Evolutionary conservation across 1,284 basidiomycete species (phyloP).

Genomic region (Puccinia brachypodii): DNA sequence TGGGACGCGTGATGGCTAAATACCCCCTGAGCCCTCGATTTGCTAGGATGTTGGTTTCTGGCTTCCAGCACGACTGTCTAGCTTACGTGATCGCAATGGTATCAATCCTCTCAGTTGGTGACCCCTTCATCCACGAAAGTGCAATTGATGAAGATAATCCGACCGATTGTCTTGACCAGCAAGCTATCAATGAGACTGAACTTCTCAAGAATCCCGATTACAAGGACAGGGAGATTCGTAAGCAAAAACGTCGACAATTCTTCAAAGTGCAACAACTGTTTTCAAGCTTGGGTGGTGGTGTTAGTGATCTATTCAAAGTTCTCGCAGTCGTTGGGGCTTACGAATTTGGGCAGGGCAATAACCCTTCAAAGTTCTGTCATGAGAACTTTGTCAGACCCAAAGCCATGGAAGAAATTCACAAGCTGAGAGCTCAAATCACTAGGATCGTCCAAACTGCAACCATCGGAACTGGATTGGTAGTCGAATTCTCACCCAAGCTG

Average conservation of each 20-base stretch:
- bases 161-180: slow-evolving; percentile 65
- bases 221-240: slow-evolving; percentile 71
- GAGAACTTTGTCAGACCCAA: slow-evolving; percentile 71
- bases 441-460: slow-evolving; percentile 68
- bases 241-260: slow-evolving; percentile 44
- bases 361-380: slow-evolving; percentile 69
- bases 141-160: slow-evolving; percentile 66
- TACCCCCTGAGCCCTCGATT: slow-evolving; percentile 92
- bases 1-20: slow-evolving; percentile 85
- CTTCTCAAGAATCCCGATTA: slow-evolving; percentile 68
- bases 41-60: slow-evolving; percentile 89
- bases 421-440: slow-evolving; percentile 85
- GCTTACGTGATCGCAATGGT: slow-evolving; percentile 90
- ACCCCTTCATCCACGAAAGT: slow-evolving; percentile 90
- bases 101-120: slow-evolving; percentile 87
- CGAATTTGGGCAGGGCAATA: slow-evolving; percentile 78
- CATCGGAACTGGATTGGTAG: slow-evolving; percentile 13
- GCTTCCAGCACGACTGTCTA: slow-evolving; percentile 85
- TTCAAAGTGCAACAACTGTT: slow-evolving; percentile 64
- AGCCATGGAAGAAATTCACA: slow-evolving; percentile 99
- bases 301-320: slow-evolving; percentile 83
- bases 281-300: slow-evolving; percentile 74
- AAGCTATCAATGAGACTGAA: slow-evolving; percentile 14
- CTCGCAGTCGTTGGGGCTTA: slow-evolving; percentile 94
- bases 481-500: slow-evolving; percentile 50